phyloP scores from a whole-genome alignment of 352 stramenopile genomes.

The Globisporangium iwayamae region DNA sequence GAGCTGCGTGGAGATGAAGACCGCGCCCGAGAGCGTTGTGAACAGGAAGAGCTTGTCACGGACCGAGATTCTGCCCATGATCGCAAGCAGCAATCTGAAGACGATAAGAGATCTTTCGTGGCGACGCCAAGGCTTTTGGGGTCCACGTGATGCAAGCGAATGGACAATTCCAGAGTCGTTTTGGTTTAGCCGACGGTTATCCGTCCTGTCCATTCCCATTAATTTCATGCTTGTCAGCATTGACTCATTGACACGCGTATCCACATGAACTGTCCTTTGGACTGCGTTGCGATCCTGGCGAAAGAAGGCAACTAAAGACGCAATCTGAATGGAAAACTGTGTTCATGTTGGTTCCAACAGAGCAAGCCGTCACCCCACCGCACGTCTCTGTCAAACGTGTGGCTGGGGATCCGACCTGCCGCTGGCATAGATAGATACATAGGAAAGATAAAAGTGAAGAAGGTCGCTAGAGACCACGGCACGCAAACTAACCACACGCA shows the following conservation, averaged over 20 bases:
- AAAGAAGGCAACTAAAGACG: not conserved
- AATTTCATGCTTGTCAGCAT: too few relatives aligned
- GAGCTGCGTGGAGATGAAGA: conserved; percentile 29
- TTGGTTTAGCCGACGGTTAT: not conserved
- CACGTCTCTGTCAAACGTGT: not conserved
- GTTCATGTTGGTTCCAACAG: not conserved
- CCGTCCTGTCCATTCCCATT: not conserved
- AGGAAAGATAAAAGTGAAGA: conserved; percentile 2
- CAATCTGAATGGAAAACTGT: not conserved
- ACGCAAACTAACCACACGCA: conserved; percentile 11
- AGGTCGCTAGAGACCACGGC: conserved; percentile 4
- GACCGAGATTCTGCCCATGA: conserved; percentile 10
- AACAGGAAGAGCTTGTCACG: conserved; percentile 16
- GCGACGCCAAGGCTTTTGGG: too few relatives aligned
- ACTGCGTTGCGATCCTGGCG: not conserved
- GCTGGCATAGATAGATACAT: conserved; percentile 15
- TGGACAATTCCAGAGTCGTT: not conserved
- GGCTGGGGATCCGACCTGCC: not conserved
- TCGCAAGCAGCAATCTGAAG: not conserved
- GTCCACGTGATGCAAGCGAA: too few relatives aligned
- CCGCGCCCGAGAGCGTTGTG: conserved; percentile 9
- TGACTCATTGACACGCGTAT: too few relatives aligned
- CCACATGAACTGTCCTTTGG: not conserved
- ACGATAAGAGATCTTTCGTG: too few relatives aligned
- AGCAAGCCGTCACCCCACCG: not conserved